Base-by-base conservation (phyloP, 2,329 filamentous ascomycete species). In the Colletotrichum sp. region DNA sequence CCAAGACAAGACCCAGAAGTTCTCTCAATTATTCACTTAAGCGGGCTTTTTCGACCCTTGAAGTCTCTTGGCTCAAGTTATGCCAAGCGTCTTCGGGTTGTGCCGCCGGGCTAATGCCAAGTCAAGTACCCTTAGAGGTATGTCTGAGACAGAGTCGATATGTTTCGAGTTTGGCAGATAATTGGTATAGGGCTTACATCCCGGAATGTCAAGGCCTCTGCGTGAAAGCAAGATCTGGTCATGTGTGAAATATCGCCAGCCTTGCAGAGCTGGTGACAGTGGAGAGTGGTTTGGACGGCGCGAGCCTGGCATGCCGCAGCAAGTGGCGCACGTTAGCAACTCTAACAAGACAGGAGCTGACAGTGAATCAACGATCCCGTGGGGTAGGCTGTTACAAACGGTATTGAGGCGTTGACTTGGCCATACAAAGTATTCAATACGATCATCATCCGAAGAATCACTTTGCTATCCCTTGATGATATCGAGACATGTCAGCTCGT, bases 351-450 rank as follows among this genome's bases (percentile, higher is more conserved):
- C 26, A 26, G n/a, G 44, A 21, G 44, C 44, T 52, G 10, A 13
- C 44, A 52, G 0, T 52, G 10, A 13, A 21, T 2, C n/a, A 21
- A 52, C 3, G 0, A 1, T n/a, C 6, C 10, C n/a, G n/a, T 24
- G n/a, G 10, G 44, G n/a, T 10, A 13, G n/a, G n/a, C n/a, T 21
- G n/a, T 52, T 13, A 21, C 44, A 52, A 52, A 2, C n/a, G n/a
- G 6, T 52, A 0, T 52, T 0, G 12, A 52, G n/a, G 44, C 3
- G 6, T 8, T 13, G n/a, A 0, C 44, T 52, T 13, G 0, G 3
- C n/a, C 10, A 52, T 21, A 21, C n/a, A 52, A 52, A 52, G n/a
- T 52, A 24, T 52, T 24, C 10, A 21, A 21, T 21, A 8, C 44
- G 6, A 52, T 52, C 44, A 52, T 52, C 10, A 0, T 26, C 26